These are phyloP conservation scores for Scytalidium sp. DNA, from an alignment of 2,329 filamentous ascomycete genomes.

Conservation along the genomic window DNA sequence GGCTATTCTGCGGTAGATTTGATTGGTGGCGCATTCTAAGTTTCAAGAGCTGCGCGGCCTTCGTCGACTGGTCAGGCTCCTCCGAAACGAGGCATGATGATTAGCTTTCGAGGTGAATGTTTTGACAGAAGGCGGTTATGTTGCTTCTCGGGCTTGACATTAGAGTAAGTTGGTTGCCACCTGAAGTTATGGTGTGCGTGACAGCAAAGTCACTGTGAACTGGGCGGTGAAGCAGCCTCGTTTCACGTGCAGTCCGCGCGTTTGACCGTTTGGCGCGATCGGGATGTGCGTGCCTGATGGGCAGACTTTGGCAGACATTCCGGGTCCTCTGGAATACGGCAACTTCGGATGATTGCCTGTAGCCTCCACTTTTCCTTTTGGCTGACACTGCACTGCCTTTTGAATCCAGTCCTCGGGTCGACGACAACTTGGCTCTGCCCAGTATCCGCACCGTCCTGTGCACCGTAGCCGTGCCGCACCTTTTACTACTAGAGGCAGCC, in stretches of 20 bases:
- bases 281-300: neutral
- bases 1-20: neutral
- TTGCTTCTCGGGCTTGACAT: neutral
- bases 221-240: neutral
- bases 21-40: neutral
- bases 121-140: neutral
- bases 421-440: no score
- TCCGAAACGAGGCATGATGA: neutral
- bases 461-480: no score
- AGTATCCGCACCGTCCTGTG: no score
- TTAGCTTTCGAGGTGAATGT: neutral
- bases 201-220: neutral
- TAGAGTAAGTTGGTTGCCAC: neutral
- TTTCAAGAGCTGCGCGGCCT: neutral
- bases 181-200: neutral
- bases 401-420: no score
- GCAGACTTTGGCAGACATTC: neutral
- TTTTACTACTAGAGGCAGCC: no score
- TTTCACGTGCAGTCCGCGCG: neutral
- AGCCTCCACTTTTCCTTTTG: no score
- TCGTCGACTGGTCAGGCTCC: neutral
- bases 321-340: neutral
- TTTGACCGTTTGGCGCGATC: neutral
- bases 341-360: neutral
- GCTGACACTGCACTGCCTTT: no score